phyloP scores from a whole-genome alignment of 2,329 filamentous ascomycete genomes.

The Trichoderma sp. region DNA sequence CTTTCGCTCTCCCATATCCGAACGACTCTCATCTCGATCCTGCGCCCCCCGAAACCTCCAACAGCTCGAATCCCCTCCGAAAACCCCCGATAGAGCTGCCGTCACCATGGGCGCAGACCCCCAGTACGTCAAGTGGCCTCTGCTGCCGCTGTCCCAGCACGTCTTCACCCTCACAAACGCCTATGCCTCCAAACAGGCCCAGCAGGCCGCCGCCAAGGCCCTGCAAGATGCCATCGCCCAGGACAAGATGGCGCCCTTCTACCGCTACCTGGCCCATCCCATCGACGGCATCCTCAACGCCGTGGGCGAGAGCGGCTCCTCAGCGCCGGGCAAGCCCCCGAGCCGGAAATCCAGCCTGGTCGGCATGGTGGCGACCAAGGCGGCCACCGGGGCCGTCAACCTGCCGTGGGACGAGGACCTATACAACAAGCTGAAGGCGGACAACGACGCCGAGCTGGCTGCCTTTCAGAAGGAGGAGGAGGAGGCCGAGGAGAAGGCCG shows the following conservation, averaged over 20 bases:
- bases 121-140: slow-evolving; percentile 82
- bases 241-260: slow-evolving; percentile 86
- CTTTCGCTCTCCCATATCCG: slow-evolving; percentile 2
- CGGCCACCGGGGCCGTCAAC: slow-evolving; percentile 63
- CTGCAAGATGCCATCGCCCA: slow-evolving; percentile 81
- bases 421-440: slow-evolving; percentile 74
- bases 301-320: slow-evolving; percentile 63
- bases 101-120: slow-evolving; percentile 74
- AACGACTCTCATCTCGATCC: background rate
- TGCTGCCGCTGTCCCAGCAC: slow-evolving; percentile 79
- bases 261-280: slow-evolving; percentile 81
- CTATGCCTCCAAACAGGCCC: slow-evolving; percentile 65
- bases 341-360: slow-evolving; percentile 70
- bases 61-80: background rate
- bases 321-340: slow-evolving; percentile 58
- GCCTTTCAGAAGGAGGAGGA: slow-evolving; percentile 83
- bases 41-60: background rate
- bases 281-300: slow-evolving; percentile 80
- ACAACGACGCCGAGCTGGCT: slow-evolving; percentile 78
- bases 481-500: slow-evolving; percentile 92
- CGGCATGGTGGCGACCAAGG: slow-evolving; percentile 75
- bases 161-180: slow-evolving; percentile 86
- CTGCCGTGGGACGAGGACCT: slow-evolving; percentile 90
- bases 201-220: slow-evolving; percentile 71
- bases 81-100: slow-evolving; percentile 19